Conservation (phyloP, 257 asterid species). For the Przewalskia tangutica region DNA sequence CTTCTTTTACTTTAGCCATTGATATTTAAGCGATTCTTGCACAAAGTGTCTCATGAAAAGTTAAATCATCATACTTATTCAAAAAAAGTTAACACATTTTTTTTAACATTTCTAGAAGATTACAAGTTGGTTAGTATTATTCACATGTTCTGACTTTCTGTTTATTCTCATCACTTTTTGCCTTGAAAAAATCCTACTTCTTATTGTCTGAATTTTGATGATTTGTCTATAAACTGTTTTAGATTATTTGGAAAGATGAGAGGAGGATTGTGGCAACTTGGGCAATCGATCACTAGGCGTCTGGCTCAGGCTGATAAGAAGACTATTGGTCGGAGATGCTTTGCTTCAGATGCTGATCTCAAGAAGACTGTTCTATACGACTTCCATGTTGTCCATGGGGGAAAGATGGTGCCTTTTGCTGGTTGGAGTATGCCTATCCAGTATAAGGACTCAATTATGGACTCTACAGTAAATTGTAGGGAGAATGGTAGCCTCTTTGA, state of each 20-base stretch:
- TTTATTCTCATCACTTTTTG: neutral
- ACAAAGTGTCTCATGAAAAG: neutral
- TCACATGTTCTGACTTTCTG: neutral
- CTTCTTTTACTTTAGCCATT: neutral
- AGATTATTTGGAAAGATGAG: constrained; percentile 47
- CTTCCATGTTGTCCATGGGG: constrained; percentile 90
- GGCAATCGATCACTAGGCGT: constrained; percentile 83
- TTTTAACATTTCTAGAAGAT: neutral
- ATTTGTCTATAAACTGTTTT: neutral
- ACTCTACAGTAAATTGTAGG: constrained; percentile 90
- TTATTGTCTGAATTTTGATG: neutral
- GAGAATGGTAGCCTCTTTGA: constrained; percentile 92
- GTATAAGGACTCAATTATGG: constrained; percentile 97
- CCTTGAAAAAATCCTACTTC: neutral
- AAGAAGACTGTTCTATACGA: constrained; percentile 88
- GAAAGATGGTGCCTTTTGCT: constrained; percentile 97
- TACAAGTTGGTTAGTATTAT: neutral
- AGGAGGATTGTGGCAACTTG: constrained; percentile 98
- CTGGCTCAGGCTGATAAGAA: constrained; percentile 63
- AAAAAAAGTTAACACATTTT: neutral
- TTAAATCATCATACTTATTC: neutral
- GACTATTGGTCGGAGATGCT: constrained; percentile 59
- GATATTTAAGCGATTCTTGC: neutral
- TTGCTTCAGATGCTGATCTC: constrained; percentile 89
- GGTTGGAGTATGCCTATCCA: constrained; percentile 99